Percentiles rank a stretch among this genome's conserved stretches.
phyloP scores from a whole-genome alignment of 768 basidiomycete species.

The Trametes cubensis region DNA sequence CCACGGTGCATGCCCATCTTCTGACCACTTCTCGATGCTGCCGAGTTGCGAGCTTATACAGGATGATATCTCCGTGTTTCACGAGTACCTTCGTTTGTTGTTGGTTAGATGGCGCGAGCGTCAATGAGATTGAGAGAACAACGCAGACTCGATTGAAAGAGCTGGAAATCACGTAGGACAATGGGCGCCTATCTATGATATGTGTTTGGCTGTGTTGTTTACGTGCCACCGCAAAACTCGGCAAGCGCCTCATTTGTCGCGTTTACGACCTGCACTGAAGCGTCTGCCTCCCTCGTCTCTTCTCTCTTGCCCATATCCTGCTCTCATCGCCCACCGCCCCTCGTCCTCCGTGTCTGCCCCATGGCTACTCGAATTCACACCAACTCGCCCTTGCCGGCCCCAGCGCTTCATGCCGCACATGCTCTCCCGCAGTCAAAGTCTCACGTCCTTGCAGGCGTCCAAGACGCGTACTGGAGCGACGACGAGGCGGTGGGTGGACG shows the following conservation, averaged over 20 bases:
- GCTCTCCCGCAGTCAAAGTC: constrained; percentile 80
- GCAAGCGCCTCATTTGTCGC: constrained; percentile 32
- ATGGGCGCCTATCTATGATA: constrained; percentile 16
- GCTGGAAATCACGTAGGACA: too few species aligned
- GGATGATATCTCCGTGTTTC: too few species aligned
- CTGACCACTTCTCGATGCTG: neutral
- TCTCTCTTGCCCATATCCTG: constrained; percentile 14
- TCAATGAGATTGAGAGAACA: neutral
- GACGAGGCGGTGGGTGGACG: constrained; percentile 72
- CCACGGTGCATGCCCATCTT: neutral
- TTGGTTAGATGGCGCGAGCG: too few species aligned
- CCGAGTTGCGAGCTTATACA: neutral
- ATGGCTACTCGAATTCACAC: constrained; percentile 65
- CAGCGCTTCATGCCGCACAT: constrained; percentile 71
- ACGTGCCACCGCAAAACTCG: constrained; percentile 30
- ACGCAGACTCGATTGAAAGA: too few species aligned
- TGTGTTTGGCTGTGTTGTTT: constrained; percentile 34
- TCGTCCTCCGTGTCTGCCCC: constrained; percentile 34
- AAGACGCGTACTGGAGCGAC: constrained; percentile 97
- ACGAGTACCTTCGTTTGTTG: too few species aligned
- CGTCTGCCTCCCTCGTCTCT: constrained; percentile 15
- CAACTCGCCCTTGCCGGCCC: constrained; percentile 70
- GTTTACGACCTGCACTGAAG: constrained; percentile 26
- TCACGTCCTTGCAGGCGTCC: constrained; percentile 84
- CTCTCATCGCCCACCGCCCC: constrained; percentile 16